Evolutionary conservation across 148 eudicot genomes (phyloP), one percentile per base, ranked within the genome.

Genomic region (Fagopyrum tataricum): DNA sequence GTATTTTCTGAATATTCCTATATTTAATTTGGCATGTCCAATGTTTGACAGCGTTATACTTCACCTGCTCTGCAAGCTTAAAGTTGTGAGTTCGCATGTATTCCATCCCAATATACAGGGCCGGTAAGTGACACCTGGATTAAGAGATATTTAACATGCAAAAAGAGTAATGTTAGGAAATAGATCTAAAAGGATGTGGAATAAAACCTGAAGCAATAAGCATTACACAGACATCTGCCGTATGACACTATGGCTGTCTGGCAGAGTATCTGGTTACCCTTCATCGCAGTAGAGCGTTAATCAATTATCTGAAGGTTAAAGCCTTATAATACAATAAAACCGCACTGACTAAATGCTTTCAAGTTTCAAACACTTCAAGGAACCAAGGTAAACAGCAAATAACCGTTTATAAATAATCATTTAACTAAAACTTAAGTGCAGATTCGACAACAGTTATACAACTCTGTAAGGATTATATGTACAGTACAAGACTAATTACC

Each of bases 71-170:
- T 75, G 97, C 95, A 78, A 88, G 92, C 82, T 89, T 89, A 51
- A 87, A 89, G 82, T 87, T 89, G 83, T 89, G 92, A 41, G 91
- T 89, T 75, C 92, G 89, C 98, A 89, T 89, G 81, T 91, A 86
- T 79, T 91, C 98, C 98, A 91, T 95, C 72, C 99, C 99, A 75
- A 95, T 95, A 82, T 90, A 95, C 76, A 95, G 83, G 79, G 94
- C 81, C 67, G 97, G 97, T 75, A 95, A 83, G 76, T 95, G 99
- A 77, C 97, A 95, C 92, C 99, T 95, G 88, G 62, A 86, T 83
- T 53, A 85, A 77, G 70, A 81, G 68, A 15, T 64, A 64, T 64
- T 64, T 3, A 64, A 13, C 43, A 64, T 37, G 41, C 69, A 64
- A 64, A 61, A 64, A 64, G 17, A 59, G 69, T 18, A 37, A 31